These are phyloP conservation scores for Aspergillus hortae DNA, from an alignment of 2,329 filamentous ascomycete genomes.

Conservation along the genomic window DNA sequence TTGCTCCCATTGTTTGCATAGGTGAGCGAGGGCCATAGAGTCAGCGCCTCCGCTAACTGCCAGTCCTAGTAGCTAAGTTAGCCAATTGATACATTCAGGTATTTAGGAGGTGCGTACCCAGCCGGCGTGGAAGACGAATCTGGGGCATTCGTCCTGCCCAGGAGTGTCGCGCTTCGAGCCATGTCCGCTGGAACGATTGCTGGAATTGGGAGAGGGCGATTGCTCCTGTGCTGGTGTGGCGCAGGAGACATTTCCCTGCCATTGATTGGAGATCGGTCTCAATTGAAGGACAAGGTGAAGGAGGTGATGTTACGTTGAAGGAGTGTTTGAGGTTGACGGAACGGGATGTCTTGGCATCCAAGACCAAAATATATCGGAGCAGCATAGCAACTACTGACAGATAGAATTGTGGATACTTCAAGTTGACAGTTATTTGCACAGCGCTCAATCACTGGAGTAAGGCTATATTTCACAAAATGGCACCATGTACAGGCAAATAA, in stretches of 20 bases:
- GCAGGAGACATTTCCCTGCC: constrained; percentile 11
- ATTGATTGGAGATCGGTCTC: constrained; percentile 7
- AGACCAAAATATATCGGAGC: neutral
- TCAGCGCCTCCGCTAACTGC: constrained; percentile 92
- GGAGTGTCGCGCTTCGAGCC: constrained; percentile 19
- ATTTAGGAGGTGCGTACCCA: constrained; percentile 21
- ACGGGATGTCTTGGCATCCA: neutral
- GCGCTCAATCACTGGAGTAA: neutral
- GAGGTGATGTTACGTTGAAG: neutral
- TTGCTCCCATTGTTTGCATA: constrained; percentile 56
- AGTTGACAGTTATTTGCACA: too few species aligned
- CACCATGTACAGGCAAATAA: constrained; percentile 2
- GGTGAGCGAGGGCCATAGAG: constrained; percentile 88
- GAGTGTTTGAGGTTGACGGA: neutral
- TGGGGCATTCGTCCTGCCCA: constrained; percentile 7
- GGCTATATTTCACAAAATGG: neutral
- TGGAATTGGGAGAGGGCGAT: constrained; percentile 28
- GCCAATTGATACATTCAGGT: neutral
- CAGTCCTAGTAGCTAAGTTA: constrained; percentile 51
- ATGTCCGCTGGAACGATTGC: constrained; percentile 27
- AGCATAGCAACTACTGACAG: neutral
- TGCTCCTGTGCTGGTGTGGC: constrained; percentile 8
- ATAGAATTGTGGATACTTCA: neutral
- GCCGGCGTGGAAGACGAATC: constrained; percentile 19
- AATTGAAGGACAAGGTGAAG: neutral